Evolutionary conservation across 2,329 filamentous ascomycete species (phyloP).

Genomic region (Ophiostoma ulmi): DNA sequence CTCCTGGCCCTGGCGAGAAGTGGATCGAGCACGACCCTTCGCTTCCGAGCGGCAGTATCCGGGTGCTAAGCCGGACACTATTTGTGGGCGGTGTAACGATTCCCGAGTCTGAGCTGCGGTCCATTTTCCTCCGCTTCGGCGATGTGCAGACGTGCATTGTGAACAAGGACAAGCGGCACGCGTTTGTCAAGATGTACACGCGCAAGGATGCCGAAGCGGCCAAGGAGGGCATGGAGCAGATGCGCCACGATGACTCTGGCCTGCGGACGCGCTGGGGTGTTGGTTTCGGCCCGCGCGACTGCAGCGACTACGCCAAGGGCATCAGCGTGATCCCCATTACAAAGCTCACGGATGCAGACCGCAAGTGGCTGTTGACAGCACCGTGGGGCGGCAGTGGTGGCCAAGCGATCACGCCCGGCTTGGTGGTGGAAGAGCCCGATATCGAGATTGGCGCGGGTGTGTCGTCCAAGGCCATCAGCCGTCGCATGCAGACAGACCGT

Average conservation of each 20-base stretch:
- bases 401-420: conserved; percentile 68
- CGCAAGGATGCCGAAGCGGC: conserved; percentile 78
- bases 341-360: conserved; percentile 89
- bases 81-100: conserved; percentile 94
- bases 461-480: conserved; percentile 79
- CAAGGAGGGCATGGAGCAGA: conserved; percentile 81
- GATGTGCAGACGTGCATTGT: conserved; percentile 96
- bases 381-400: conserved; percentile 92
- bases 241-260: conserved; percentile 61
- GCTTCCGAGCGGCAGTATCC: conserved; percentile 73
- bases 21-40: conserved; percentile 73
- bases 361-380: conserved; percentile 94
- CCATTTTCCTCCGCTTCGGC: conserved; percentile 75
- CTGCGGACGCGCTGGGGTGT: conserved; percentile 94
- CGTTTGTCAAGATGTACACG: conserved; percentile 97
- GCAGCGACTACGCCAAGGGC: conserved; percentile 89
- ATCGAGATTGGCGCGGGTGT: conserved; percentile 98
- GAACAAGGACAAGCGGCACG: conserved; percentile 95
- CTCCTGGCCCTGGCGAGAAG: conserved; percentile 47
- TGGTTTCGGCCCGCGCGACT: conserved; percentile 92
- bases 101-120: conserved; percentile 74
- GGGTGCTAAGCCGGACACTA: conserved; percentile 88
- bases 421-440: conserved; percentile 94
- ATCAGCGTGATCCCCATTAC: conserved; percentile 90
- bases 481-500: conserved; percentile 64